A percentile compares a stretch with the other conserved stretches of the same genome.
These are phyloP conservation scores for Sphaerostilbella broomeana DNA, from an alignment of 2,329 filamentous ascomycete genomes.

Conservation along the genomic window DNA sequence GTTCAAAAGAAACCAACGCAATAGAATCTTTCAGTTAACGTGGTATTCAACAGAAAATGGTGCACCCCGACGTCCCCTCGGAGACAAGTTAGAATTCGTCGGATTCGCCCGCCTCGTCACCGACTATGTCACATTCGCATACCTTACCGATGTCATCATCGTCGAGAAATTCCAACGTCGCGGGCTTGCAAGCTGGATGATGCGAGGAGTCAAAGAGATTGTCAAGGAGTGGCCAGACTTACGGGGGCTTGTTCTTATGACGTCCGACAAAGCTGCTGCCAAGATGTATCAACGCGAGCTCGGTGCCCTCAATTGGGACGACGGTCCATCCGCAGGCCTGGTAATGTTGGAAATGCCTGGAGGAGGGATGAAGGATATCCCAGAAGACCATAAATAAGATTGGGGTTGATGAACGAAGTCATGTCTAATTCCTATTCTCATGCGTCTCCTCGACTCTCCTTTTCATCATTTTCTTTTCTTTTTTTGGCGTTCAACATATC, in stretches of 20 bases:
- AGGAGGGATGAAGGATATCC: slow-evolving; percentile 28
- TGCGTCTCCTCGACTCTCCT: neutral
- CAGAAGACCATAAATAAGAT: slow-evolving; percentile 21
- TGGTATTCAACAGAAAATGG: slow-evolving; percentile 23
- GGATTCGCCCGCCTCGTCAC: slow-evolving; percentile 54
- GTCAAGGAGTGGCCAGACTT: slow-evolving; percentile 52
- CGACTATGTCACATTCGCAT: slow-evolving; percentile 62
- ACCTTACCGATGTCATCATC: slow-evolving; percentile 62
- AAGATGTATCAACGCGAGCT: slow-evolving; percentile 43
- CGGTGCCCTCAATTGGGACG: slow-evolving; percentile 38
- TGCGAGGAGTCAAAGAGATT: slow-evolving; percentile 52
- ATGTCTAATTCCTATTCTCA: neutral
- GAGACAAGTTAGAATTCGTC: slow-evolving; percentile 30
- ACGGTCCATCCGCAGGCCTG: slow-evolving; percentile 35
- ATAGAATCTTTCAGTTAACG: too few species aligned
- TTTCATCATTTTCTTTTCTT: neutral
- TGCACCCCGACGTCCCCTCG: slow-evolving; percentile 24
- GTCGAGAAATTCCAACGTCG: slow-evolving; percentile 51
- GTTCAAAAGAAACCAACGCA: neutral
- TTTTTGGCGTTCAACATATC: slow-evolving; percentile 6
- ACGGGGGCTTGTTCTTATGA: slow-evolving; percentile 51
- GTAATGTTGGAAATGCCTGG: slow-evolving; percentile 37
- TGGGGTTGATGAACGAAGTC: neutral
- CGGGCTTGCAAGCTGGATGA: slow-evolving; percentile 60
- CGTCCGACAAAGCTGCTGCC: slow-evolving; percentile 33